Evolutionary conservation across 2,329 filamentous ascomycete species (phyloP).

Genomic region (Beauveria sp.): DNA sequence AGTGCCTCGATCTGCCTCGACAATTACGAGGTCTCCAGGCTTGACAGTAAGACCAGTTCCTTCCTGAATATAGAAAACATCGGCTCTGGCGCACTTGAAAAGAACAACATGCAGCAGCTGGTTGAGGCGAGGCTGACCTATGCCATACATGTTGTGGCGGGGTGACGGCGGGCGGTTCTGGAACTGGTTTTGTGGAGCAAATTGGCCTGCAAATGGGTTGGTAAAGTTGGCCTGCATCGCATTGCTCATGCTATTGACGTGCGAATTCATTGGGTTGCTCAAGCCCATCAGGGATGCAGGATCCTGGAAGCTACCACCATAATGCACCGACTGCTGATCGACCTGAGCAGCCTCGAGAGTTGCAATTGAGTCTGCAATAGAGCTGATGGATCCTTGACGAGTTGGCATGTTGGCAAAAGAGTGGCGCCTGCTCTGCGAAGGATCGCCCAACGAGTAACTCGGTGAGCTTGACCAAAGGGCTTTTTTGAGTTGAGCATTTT

Average conservation of each 20-base stretch:
- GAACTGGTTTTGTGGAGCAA: slow-evolving; percentile 37
- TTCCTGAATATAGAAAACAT: slow-evolving; percentile 95
- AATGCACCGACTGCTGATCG: slow-evolving; percentile 36
- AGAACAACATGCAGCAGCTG: slow-evolving; percentile 81
- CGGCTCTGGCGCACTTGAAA: slow-evolving; percentile 92
- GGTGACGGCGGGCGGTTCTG: slow-evolving; percentile 50
- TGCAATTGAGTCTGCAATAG: slow-evolving; percentile 44
- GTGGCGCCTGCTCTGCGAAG: slow-evolving; percentile 68
- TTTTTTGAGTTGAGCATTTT: slow-evolving; percentile 52
- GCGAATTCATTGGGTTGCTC: not conserved
- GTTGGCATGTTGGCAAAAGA: slow-evolving; percentile 68
- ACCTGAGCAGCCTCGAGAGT: slow-evolving; percentile 38
- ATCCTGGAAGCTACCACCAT: slow-evolving; percentile 32
- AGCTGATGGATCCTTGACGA: slow-evolving; percentile 56
- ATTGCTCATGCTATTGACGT: slow-evolving; percentile 18
- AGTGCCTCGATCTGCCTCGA: slow-evolving; percentile 92
- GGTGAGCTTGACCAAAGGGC: slow-evolving; percentile 65
- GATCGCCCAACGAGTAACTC: slow-evolving; percentile 57
- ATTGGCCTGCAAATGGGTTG: slow-evolving; percentile 39
- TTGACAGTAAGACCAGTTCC: slow-evolving; percentile 88
- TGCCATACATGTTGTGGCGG: slow-evolving; percentile 53
- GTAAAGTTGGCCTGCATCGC: slow-evolving; percentile 17
- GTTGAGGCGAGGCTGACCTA: slow-evolving; percentile 54
- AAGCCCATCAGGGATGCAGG: slow-evolving; percentile 23
- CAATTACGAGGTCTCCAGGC: slow-evolving; percentile 88